Conservation (phyloP, 495 filamentous ascomycete species). For the Lasiosphaeria hispida region DNA sequence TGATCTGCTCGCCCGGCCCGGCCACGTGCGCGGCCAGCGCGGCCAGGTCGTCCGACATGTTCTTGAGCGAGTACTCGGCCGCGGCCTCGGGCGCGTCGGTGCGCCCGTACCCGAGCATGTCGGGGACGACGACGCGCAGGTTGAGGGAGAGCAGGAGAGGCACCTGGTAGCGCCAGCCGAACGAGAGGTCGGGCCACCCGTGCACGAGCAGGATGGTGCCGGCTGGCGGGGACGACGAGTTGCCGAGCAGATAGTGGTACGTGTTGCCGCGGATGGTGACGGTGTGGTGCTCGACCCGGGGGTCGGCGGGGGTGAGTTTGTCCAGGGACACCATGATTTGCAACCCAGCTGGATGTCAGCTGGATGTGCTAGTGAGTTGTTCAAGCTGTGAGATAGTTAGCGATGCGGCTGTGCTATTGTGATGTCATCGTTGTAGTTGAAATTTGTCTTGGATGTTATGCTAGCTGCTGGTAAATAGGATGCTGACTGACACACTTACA, state of each 20-base stretch:
- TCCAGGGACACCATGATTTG: slow-evolving; percentile 26
- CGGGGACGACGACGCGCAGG: slow-evolving; percentile 49
- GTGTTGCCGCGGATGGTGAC: slow-evolving; percentile 57
- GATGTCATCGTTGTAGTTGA: too few relatives aligned
- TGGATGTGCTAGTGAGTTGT: too few relatives aligned
- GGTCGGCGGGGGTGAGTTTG: slow-evolving; percentile 62
- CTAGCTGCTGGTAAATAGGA: too few relatives aligned
- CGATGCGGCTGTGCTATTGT: too few relatives aligned
- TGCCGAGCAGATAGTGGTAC: slow-evolving; percentile 69
- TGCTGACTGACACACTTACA: too few relatives aligned
- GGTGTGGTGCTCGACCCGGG: slow-evolving; percentile 60
- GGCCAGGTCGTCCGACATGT: slow-evolving; percentile 61
- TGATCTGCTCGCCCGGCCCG: slow-evolving; percentile 57
- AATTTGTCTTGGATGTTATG: too few relatives aligned
- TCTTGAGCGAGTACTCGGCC: slow-evolving; percentile 62
- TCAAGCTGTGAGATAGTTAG: too few relatives aligned
- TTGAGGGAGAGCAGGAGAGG: slow-evolving; percentile 63
- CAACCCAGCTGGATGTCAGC: too few relatives aligned
- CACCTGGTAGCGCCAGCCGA: slow-evolving; percentile 82
- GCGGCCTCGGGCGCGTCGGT: slow-evolving; percentile 56
- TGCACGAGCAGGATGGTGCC: slow-evolving; percentile 64
- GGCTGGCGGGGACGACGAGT: slow-evolving; percentile 44
- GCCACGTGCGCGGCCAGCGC: slow-evolving; percentile 15
- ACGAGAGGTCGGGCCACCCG: slow-evolving; percentile 62
- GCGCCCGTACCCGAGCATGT: slow-evolving; percentile 66